A percentile compares a stretch with the other conserved stretches of the same genome.
phyloP scores from a whole-genome alignment of 2,329 filamentous ascomycete genomes.

The Cryoendolithus antarcticus region DNA sequence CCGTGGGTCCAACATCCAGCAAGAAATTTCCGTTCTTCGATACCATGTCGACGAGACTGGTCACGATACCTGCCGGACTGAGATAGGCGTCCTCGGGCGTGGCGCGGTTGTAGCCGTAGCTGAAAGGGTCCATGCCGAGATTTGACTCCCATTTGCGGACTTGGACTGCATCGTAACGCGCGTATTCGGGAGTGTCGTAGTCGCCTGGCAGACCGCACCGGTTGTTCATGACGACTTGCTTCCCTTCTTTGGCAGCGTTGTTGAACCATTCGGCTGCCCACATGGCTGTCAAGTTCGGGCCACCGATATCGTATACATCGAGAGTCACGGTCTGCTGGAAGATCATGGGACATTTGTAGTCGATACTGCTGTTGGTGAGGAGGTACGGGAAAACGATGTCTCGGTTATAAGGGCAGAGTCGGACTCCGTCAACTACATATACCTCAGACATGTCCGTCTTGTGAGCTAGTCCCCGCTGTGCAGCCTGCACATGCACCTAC shows the following conservation, averaged over 20 bases:
- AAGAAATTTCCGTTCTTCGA: slow-evolving; percentile 46
- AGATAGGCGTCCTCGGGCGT: slow-evolving; percentile 40
- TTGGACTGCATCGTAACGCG: slow-evolving; percentile 37
- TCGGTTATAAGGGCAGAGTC: slow-evolving; percentile 30
- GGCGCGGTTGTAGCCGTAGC: slow-evolving; percentile 47
- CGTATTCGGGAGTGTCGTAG: slow-evolving; percentile 51
- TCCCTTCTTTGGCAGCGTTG: slow-evolving; percentile 24
- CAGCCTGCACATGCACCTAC: slow-evolving; percentile 26
- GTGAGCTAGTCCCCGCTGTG: slow-evolving; percentile 23
- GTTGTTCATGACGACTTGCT: slow-evolving; percentile 44
- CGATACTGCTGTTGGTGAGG: slow-evolving; percentile 23
- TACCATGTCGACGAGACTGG: slow-evolving; percentile 40
- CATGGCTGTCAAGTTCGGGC: slow-evolving; percentile 29
- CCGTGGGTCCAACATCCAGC: slow-evolving; percentile 44
- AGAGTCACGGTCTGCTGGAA: slow-evolving; percentile 29
- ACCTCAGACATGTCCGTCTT: slow-evolving; percentile 22
- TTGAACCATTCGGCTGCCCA: slow-evolving; percentile 35
- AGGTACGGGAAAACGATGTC: slow-evolving; percentile 30
- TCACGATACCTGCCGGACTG: slow-evolving; percentile 38
- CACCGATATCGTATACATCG: slow-evolving; percentile 31
- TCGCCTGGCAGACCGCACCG: slow-evolving; percentile 45
- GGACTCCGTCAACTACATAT: slow-evolving; percentile 28
- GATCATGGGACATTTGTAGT: slow-evolving; percentile 30
- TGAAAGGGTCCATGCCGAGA: slow-evolving; percentile 47
- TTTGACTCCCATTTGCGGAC: slow-evolving; percentile 48